Evolutionary conservation across 2,329 filamentous ascomycete genomes (phyloP).

Genomic region (Periconia macrospinosa): DNA sequence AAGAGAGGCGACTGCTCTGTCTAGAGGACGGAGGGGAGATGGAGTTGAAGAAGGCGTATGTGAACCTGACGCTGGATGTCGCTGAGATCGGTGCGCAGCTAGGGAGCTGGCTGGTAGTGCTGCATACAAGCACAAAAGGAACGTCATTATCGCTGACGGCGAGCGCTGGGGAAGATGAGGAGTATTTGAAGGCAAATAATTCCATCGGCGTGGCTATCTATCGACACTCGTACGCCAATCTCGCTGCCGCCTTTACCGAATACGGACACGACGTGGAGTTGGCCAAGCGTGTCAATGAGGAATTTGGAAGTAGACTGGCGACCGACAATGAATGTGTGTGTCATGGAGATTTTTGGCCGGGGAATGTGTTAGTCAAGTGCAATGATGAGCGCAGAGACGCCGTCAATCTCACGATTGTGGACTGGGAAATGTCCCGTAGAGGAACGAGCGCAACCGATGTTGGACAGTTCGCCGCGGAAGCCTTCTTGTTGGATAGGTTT

Average conservation of each 20-base stretch:
- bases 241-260: slow-evolving; percentile 22
- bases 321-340: slow-evolving; percentile 38
- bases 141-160: slow-evolving; percentile 13
- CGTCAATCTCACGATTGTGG: slow-evolving; percentile 31
- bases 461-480: slow-evolving; percentile 42
- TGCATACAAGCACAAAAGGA: slow-evolving; percentile 23
- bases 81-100: slow-evolving; percentile 24
- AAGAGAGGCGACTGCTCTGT: slow-evolving; percentile 26
- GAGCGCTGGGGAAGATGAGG: not conserved
- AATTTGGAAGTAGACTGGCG: slow-evolving; percentile 28
- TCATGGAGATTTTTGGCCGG: slow-evolving; percentile 46
- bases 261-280: slow-evolving; percentile 27
- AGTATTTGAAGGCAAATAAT: slow-evolving; percentile 24
- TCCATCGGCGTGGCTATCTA: slow-evolving; percentile 28
- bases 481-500: slow-evolving; percentile 40
- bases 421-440: slow-evolving; percentile 41
- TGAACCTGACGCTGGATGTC: slow-evolving; percentile 19
- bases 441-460: slow-evolving; percentile 42
- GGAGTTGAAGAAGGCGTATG: slow-evolving; percentile 38
- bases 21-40: slow-evolving; percentile 33
- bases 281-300: slow-evolving; percentile 26
- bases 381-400: not conserved
- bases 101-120: slow-evolving; percentile 35
- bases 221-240: slow-evolving; percentile 32
- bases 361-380: slow-evolving; percentile 35